A percentile compares a stretch with the other conserved stretches of the same genome.
Evolutionary conservation across 2,329 filamentous ascomycete genomes (phyloP).

Genomic region (Epicoccum nigrum): DNA sequence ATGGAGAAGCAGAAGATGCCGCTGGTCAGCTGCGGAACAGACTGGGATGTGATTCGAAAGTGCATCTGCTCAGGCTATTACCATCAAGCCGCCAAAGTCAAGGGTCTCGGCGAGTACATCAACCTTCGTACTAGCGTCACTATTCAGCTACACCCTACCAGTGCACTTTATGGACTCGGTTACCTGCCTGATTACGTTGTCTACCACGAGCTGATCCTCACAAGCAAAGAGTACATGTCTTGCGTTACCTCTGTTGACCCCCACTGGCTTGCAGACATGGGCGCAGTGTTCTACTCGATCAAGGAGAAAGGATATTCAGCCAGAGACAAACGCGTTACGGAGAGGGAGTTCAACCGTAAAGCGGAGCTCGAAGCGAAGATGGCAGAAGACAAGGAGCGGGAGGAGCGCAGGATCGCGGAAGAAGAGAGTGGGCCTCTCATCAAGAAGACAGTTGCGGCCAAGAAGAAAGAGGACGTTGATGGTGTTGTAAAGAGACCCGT

Average conservation of each 20-base stretch:
- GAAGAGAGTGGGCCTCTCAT: conserved; percentile 42
- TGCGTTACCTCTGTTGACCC: conserved; percentile 96
- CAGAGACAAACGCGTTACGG: conserved; percentile 82
- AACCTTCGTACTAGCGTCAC: conserved; percentile 94
- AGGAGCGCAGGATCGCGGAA: conserved; percentile 59
- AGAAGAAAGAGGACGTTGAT: conserved; percentile 41
- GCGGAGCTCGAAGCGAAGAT: conserved; percentile 95
- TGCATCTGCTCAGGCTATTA: conserved; percentile 99
- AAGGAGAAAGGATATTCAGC: conserved; percentile 97
- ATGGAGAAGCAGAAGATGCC: conserved; percentile 93
- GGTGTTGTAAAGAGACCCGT: conserved; percentile 52
- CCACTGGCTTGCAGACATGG: conserved; percentile 94
- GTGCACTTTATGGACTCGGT: conserved; percentile 87
- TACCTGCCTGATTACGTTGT: conserved; percentile 97
- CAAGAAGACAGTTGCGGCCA: conserved; percentile 29
- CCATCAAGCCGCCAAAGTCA: conserved; percentile 94
- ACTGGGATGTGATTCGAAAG: conserved; percentile 94
- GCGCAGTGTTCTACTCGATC: conserved; percentile 95
- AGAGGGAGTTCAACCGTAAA: conserved; percentile 88
- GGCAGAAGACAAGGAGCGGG: conserved; percentile 78
- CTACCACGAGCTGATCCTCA: conserved; percentile 97
- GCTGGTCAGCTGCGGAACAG: conserved; percentile 86
- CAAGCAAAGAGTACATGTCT: conserved; percentile 96
- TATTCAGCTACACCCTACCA: conserved; percentile 93
- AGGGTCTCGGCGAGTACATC: conserved; percentile 96